Conservation (phyloP, 1,284 basidiomycete genomes). For the Ceratobasidium sp. region DNA sequence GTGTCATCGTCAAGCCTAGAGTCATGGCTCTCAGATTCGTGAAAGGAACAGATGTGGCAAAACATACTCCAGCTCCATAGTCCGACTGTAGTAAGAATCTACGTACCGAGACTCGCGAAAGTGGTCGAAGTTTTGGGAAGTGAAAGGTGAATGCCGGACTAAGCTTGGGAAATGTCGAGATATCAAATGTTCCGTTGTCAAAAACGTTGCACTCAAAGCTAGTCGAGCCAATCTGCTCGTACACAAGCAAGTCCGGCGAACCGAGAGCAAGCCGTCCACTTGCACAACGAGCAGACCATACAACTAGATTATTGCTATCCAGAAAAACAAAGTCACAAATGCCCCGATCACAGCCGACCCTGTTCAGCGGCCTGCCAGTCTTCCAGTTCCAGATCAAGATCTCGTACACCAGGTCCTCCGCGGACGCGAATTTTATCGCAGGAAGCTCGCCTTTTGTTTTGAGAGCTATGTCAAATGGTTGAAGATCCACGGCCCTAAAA, state of each 20-base stretch:
- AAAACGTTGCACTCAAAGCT: background rate
- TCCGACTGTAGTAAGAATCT: background rate
- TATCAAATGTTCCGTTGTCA: background rate
- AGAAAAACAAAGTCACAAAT: constrained; percentile 14
- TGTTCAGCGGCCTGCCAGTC: background rate
- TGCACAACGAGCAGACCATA: background rate
- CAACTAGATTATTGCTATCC: background rate
- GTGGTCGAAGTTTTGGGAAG: too few species aligned
- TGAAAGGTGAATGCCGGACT: background rate
- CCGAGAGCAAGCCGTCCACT: too few species aligned
- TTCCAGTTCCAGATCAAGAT: constrained; percentile 17
- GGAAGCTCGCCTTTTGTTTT: background rate
- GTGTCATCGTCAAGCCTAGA: background rate
- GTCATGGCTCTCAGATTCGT: background rate
- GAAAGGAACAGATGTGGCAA: background rate
- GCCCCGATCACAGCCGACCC: background rate
- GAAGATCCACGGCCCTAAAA: too few species aligned
- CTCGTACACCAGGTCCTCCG: too few species aligned
- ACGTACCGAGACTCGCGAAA: too few species aligned
- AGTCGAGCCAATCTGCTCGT: too few species aligned
- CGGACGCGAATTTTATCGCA: background rate
- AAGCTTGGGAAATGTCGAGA: too few species aligned
- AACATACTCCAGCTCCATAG: background rate
- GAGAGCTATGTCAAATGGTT: background rate
- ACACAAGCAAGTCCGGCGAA: background rate